Percentiles rank a stretch among this genome's conserved stretches.
Evolutionary conservation across 257 asterid species (phyloP).

Genomic region (Salvia miltiorrhiza): DNA sequence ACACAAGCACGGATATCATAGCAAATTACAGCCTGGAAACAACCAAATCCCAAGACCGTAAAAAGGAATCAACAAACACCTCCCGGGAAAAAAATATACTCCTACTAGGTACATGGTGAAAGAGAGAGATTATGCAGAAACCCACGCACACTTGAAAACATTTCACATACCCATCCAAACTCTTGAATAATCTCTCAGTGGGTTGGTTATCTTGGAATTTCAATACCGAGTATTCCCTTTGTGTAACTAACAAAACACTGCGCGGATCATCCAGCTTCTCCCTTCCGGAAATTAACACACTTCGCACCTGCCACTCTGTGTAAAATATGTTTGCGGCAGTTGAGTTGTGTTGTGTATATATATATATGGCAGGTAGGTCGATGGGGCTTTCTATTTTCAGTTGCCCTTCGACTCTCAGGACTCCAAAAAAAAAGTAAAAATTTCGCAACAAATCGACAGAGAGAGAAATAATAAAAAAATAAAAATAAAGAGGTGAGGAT

Average conservation of each 20-base stretch:
- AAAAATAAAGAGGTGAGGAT: background rate
- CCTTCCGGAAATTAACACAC: slow-evolving; percentile 13
- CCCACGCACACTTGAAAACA: too few species aligned
- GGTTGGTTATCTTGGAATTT: background rate
- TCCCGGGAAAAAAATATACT: background rate
- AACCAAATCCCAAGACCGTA: slow-evolving; percentile 10
- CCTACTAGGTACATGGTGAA: background rate
- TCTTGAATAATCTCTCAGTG: slow-evolving; percentile 28
- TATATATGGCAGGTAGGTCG: slow-evolving; percentile 24
- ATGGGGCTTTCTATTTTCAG: slow-evolving; percentile 37
- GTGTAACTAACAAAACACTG: slow-evolving; percentile 3
- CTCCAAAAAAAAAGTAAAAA: slow-evolving; percentile 3
- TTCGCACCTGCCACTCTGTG: slow-evolving; percentile 24
- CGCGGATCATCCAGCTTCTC: too few species aligned
- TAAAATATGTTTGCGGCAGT: slow-evolving; percentile 14
- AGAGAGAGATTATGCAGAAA: too few species aligned
- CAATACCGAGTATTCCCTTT: slow-evolving; percentile 28
- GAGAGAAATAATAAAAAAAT: too few species aligned
- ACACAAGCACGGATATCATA: slow-evolving; percentile 21
- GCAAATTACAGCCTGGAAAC: slow-evolving; percentile 46
- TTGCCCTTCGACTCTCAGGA: slow-evolving; percentile 32
- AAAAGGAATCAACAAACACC: slow-evolving; percentile 11
- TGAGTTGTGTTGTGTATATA: slow-evolving; percentile 23
- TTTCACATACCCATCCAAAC: slow-evolving; percentile 46
- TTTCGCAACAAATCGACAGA: slow-evolving; percentile 13